A percentile compares a stretch with the other conserved stretches of the same genome.
phyloP scores from a whole-genome alignment of 148 eudicot genomes.

The Camellia japonica region DNA sequence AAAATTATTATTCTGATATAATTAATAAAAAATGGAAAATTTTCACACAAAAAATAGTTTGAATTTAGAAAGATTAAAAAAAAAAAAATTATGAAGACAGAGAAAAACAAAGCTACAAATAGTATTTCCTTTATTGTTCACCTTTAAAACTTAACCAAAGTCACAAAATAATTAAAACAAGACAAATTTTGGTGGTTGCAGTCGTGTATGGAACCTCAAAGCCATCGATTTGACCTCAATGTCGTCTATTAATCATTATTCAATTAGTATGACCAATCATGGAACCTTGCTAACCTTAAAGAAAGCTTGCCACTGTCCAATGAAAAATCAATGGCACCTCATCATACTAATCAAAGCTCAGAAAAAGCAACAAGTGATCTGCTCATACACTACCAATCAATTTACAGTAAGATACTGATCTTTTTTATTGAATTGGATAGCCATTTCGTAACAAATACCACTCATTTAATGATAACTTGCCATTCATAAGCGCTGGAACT shows the following conservation, averaged over 20 bases:
- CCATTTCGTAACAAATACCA: background rate
- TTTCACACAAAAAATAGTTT: background rate
- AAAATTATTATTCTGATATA: background rate
- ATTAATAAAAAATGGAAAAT: background rate
- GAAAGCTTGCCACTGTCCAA: background rate
- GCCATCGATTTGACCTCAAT: background rate
- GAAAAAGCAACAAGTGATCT: background rate
- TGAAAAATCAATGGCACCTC: background rate
- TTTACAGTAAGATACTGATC: background rate
- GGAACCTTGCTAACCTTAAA: background rate
- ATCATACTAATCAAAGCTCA: background rate
- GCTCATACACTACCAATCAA: background rate
- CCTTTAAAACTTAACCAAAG: background rate
- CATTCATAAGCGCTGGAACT: background rate
- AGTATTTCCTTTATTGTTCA: background rate
- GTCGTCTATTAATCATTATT: too few species aligned
- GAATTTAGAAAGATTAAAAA: too few species aligned
- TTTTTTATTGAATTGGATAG: background rate
- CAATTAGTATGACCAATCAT: background rate
- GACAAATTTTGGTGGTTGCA: background rate
- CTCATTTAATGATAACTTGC: background rate
- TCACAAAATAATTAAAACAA: background rate
- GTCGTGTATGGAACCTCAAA: background rate
- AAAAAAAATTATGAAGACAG: background rate
- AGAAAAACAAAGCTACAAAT: background rate